Base-by-base conservation (phyloP, 208 protist species). In the Trypanosoma lewisi region DNA sequence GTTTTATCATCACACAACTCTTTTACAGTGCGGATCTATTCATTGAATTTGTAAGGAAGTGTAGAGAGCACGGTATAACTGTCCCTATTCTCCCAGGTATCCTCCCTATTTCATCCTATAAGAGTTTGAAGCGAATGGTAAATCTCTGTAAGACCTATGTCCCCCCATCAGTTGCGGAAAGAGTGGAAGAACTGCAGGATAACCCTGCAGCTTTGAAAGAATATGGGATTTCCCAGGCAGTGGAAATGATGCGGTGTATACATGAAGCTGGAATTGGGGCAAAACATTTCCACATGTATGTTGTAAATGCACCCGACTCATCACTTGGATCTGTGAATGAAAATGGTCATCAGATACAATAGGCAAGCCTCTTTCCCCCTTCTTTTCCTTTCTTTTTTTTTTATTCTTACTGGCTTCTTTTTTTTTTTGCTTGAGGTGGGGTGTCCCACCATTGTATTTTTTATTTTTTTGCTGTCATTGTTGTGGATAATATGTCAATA, bases 1-100 rank as follows among this genome's bases (percentile, higher is more conserved):
- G 96, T 63, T 48, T 97, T 41, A 93, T 99, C 77, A 92, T 99
- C 64, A 98, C 97, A 7, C 97, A 99, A 80, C 75, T 99, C 12
- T 98, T 99, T 66, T 99, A 98, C 72, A 96, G 98, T 55, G 73
- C 83, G 8, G 53, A 87, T 48, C 56, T 93, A 16, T 99, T 98
- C 72, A 76, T 96, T 31, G 64, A 87, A 14, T 99, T 97, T 65
- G 83, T 95, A 12, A 70, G 80, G 23, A 62, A 89, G 19, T 98
- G 94, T 64, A 78, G 91, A 14, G 77, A 77, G 4, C 60, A 85
- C 19, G 95, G 94, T 57, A 98, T 98, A 70, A 96, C 76, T 0
- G 69, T 83, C n/a, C 97, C 96, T 41, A 97, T 98, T 51, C 73
- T 98, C 14, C 95, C 97, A 1, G 96, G 97, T 31, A 85, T 98